Conservation (phyloP, 345 rosid genomes). For the Arabis hirsuta region DNA sequence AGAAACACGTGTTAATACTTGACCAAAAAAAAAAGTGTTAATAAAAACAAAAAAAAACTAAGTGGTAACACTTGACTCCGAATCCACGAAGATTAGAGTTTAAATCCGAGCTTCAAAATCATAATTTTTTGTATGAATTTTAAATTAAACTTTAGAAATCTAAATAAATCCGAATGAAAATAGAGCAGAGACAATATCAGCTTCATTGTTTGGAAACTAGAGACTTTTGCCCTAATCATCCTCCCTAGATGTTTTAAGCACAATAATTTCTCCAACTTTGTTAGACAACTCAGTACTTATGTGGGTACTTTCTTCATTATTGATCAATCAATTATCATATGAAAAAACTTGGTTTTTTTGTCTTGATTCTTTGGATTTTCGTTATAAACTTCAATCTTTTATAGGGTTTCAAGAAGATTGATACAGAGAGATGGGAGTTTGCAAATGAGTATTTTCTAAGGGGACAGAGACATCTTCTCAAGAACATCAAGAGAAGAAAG, state of each 20-base stretch:
- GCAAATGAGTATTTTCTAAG: constrained; percentile 66
- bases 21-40: too few relatives aligned
- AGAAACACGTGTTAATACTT: too few relatives aligned
- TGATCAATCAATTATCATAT: not conserved
- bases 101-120: too few relatives aligned
- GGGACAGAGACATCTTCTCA: constrained; percentile 65
- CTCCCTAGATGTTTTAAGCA: constrained; percentile 72
- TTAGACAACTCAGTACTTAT: constrained; percentile 75
- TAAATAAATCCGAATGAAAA: too few relatives aligned
- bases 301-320: constrained; percentile 44
- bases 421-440: constrained; percentile 93
- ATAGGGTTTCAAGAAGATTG: constrained; percentile 91
- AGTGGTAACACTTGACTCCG: too few relatives aligned
- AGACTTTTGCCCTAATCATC: constrained; percentile 48
- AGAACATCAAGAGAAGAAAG: constrained; percentile 61
- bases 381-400: not conserved
- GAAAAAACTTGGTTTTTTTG: not conserved
- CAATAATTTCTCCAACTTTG: constrained; percentile 73
- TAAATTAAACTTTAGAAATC: too few relatives aligned
- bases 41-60: too few relatives aligned
- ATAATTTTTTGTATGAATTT: too few relatives aligned
- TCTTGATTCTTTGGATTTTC: not conserved
- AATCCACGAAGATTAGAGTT: too few relatives aligned
- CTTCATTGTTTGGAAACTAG: constrained; percentile 71
- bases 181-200: constrained; percentile 67